Evolutionary conservation across 345 rosid species (phyloP).

Genomic region (Eutrema japonicum): DNA sequence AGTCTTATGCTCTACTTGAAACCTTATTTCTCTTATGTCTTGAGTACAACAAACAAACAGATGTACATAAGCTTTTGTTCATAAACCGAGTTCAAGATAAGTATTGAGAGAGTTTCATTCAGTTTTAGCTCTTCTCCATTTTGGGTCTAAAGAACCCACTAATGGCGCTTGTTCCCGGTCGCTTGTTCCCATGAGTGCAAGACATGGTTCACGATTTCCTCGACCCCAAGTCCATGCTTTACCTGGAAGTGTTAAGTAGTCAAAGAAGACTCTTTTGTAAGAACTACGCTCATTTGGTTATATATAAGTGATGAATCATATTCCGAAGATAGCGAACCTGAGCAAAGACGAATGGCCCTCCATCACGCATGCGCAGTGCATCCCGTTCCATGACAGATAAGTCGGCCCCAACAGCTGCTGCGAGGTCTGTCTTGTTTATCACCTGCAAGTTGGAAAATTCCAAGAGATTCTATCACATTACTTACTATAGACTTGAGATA

Average conservation of each 20-base stretch:
- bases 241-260: constrained; percentile 48
- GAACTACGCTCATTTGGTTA: constrained; percentile 8
- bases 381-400: constrained; percentile 86
- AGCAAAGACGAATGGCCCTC: constrained; percentile 94
- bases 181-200: constrained; percentile 80
- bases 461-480: constrained; percentile 6
- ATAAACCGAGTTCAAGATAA: constrained; percentile 23
- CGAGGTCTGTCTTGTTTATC: constrained; percentile 95
- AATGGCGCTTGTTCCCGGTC: constrained; percentile 65
- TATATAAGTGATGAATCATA: not conserved
- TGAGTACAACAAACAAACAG: constrained; percentile 33
- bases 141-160: constrained; percentile 1
- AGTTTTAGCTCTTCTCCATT: constrained; percentile 6
- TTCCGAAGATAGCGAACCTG: constrained; percentile 53
- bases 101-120: constrained; percentile 3
- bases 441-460: constrained; percentile 51
- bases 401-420: constrained; percentile 87
- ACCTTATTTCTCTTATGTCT: constrained; percentile 20
- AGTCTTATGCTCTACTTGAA: constrained; percentile 22
- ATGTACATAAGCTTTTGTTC: constrained; percentile 16
- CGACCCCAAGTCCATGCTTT: constrained; percentile 81
- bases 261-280: constrained; percentile 6
- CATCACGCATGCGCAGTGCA: constrained; percentile 93
- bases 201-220: constrained; percentile 75
- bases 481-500: not conserved